phyloP scores from a whole-genome alignment of 768 basidiomycete species.

The Symmetrospora coprosmae region DNA sequence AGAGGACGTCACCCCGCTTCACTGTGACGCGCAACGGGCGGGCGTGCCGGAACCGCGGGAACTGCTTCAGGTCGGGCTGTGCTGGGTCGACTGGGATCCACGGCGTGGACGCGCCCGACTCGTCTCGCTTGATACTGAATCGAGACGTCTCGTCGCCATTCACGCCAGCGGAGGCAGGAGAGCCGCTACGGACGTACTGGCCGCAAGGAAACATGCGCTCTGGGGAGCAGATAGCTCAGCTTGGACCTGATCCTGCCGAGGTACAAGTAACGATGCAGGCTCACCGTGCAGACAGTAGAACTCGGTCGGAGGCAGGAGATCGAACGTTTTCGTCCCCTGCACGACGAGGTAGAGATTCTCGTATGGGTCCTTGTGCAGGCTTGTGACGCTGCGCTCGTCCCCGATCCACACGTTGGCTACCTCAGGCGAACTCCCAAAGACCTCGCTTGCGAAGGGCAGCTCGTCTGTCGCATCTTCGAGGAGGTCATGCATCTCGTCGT shows the following conservation, averaged over 20 bases:
- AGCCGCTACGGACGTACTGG: too few relatives aligned
- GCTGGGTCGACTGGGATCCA: slow-evolving; percentile 73
- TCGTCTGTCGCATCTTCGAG: slow-evolving; percentile 6
- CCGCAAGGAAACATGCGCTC: too few relatives aligned
- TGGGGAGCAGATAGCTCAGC: too few relatives aligned
- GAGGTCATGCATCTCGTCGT: background rate
- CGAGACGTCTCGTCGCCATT: too few relatives aligned
- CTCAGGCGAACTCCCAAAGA: slow-evolving; percentile 53
- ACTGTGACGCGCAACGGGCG: slow-evolving; percentile 57
- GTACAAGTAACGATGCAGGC: slow-evolving; percentile 28
- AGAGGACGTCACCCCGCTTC: slow-evolving; percentile 60
- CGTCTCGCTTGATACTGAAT: too few relatives aligned
- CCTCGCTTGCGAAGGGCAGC: background rate
- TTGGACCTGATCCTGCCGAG: too few relatives aligned
- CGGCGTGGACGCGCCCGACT: too few relatives aligned
- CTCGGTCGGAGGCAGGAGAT: slow-evolving; percentile 75
- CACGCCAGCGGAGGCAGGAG: too few relatives aligned
- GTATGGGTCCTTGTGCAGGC: slow-evolving; percentile 77
- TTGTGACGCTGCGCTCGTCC: slow-evolving; percentile 58
- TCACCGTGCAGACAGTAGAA: slow-evolving; percentile 66
- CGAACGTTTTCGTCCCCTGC: slow-evolving; percentile 70
- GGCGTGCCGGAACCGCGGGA: slow-evolving; percentile 39
- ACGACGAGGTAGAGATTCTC: slow-evolving; percentile 87
- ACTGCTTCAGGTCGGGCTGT: slow-evolving; percentile 31
- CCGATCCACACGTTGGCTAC: slow-evolving; percentile 93